phyloP scores from a whole-genome alignment of 495 filamentous ascomycete species.

The Daldinia concentrica region DNA sequence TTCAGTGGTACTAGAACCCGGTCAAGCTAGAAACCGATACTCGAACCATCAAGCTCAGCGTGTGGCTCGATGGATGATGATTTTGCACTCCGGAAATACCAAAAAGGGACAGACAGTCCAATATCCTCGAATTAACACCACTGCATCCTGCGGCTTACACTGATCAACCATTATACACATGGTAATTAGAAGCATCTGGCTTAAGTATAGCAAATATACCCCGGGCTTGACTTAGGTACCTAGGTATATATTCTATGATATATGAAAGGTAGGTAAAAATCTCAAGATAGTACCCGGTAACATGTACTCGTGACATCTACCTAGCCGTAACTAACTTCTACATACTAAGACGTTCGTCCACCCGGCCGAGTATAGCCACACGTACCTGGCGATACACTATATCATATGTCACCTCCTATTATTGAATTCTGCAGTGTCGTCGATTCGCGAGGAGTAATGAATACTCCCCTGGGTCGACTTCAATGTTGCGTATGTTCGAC shows the following conservation, averaged over 20 bases:
- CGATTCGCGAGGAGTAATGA: conserved; percentile 25
- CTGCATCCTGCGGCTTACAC: neutral
- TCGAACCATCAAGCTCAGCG: conserved; percentile 15
- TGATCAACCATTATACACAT: neutral
- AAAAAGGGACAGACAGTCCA: neutral
- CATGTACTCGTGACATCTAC: conserved; percentile 11
- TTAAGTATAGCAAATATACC: neutral
- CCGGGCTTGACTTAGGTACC: neutral
- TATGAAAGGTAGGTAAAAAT: neutral
- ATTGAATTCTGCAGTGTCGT: conserved; percentile 6
- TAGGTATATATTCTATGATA: no score
- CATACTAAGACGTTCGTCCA: neutral
- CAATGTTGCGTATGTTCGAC: conserved; percentile 36
- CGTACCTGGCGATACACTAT: conserved; percentile 16
- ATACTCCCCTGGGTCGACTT: conserved; percentile 27
- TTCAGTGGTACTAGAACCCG: conserved; percentile 8
- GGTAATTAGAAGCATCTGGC: neutral
- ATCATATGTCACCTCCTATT: conserved; percentile 5
- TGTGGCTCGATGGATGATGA: conserved; percentile 7
- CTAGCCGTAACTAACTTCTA: conserved; percentile 20
- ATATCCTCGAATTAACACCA: conserved; percentile 6
- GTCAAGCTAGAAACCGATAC: conserved; percentile 1
- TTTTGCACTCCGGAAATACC: neutral
- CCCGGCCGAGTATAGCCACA: conserved; percentile 13
- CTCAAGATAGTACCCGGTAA: conserved; percentile 2